Percentiles rank a stretch among this genome's conserved stretches.
Conservation (phyloP, 805 yeast genomes). For the Wickerhamiella brachini region DNA sequence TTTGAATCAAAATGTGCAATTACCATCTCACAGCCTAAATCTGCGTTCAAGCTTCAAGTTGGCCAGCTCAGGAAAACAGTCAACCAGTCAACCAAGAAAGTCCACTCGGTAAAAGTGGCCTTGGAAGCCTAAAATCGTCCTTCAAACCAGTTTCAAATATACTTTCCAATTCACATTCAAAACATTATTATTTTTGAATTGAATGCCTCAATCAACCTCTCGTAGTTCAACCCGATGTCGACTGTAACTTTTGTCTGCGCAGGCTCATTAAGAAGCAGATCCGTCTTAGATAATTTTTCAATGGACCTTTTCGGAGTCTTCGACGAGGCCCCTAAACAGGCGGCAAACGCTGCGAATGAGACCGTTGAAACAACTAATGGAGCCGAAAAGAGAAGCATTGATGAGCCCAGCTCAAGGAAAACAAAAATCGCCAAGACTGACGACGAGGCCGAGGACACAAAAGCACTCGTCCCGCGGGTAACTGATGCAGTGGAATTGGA, state of each 20-base stretch:
- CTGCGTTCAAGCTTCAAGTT: no score
- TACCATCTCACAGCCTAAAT: no score
- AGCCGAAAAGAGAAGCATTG: not conserved
- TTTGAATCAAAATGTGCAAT: no score
- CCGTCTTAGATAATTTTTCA: constrained; percentile 1
- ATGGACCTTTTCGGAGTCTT: constrained; percentile 20
- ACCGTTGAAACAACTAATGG: constrained; percentile 1
- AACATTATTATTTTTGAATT: no score
- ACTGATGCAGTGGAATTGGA: constrained; percentile 8
- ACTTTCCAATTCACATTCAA: no score
- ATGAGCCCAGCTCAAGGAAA: not conserved
- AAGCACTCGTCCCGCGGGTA: constrained; percentile 2
- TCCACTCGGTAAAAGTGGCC: no score
- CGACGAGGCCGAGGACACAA: not conserved
- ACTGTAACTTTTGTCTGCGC: not conserved
- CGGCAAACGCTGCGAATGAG: not conserved
- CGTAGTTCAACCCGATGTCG: no score
- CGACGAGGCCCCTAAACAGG: constrained; percentile 11
- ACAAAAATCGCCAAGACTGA: not conserved
- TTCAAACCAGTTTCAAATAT: no score
- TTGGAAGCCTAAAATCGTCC: no score
- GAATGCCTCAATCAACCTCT: not conserved
- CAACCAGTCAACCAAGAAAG: no score
- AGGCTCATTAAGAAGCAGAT: not conserved
- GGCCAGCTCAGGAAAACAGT: no score